phyloP scores from a whole-genome alignment of 2,329 filamentous ascomycete species.

The Claviceps sp. region DNA sequence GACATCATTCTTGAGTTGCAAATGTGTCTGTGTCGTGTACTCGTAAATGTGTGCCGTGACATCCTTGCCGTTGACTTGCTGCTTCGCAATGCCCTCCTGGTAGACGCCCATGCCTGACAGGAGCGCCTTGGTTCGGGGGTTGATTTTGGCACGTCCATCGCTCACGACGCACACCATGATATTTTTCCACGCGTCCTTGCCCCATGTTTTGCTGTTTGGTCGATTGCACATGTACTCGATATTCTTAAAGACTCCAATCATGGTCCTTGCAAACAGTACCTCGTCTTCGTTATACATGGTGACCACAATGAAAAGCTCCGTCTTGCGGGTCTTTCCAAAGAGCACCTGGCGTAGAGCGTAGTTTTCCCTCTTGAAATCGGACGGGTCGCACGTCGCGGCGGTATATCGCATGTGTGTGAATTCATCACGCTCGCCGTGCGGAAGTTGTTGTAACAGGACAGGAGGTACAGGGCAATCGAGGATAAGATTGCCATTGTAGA shows the following conservation, averaged over 20 bases:
- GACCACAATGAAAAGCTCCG: conserved; percentile 89
- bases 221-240: conserved; percentile 96
- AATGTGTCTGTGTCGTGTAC: conserved; percentile 75
- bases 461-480: conserved; percentile 94
- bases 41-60: conserved; percentile 97
- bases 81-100: conserved; percentile 96
- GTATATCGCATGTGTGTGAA: conserved; percentile 88
- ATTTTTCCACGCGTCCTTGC: conserved; percentile 98
- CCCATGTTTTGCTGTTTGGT: conserved; percentile 92
- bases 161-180: conserved; percentile 97
- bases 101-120: conserved; percentile 91
- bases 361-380: conserved; percentile 74
- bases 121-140: conserved; percentile 76
- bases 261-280: conserved; percentile 83
- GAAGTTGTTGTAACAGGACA: conserved; percentile 71
- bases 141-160: conserved; percentile 94
- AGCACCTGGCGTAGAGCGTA: conserved; percentile 86
- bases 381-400: conserved; percentile 85
- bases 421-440: conserved; percentile 84
- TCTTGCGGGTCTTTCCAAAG: conserved; percentile 84
- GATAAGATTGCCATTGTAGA: conserved; percentile 93
- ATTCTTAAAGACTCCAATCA: conserved; percentile 97
- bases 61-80: conserved; percentile 91
- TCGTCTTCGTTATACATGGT: conserved; percentile 99
- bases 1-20: conserved; percentile 81